These are phyloP conservation scores for Chrysosporium keratinophilum DNA, from an alignment of 2,329 filamentous ascomycete species.

Conservation along the genomic window DNA sequence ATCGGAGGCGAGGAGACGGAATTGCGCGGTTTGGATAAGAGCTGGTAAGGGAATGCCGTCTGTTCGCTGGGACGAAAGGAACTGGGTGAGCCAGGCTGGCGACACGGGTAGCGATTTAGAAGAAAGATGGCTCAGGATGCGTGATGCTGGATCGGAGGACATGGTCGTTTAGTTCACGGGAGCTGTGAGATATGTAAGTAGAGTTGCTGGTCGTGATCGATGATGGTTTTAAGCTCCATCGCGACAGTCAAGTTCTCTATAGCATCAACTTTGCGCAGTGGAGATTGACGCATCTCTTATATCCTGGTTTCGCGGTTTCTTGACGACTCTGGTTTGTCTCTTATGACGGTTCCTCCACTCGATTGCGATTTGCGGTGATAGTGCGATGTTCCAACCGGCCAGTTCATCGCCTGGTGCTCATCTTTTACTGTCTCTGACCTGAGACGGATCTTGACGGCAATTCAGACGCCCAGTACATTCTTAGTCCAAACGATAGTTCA, in stretches of 20 bases:
- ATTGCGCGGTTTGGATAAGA: constrained; percentile 66
- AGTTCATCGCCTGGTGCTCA: not conserved
- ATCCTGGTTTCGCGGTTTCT: too few relatives aligned
- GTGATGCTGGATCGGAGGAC: constrained; percentile 10
- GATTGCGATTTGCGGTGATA: not conserved
- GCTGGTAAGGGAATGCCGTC: constrained; percentile 53
- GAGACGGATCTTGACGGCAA: not conserved
- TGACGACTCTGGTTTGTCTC: not conserved
- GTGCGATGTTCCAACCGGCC: not conserved
- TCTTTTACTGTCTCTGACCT: not conserved
- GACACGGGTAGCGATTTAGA: constrained; percentile 47
- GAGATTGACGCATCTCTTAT: too few relatives aligned
- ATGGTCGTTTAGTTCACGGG: constrained; percentile 1
- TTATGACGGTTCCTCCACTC: not conserved
- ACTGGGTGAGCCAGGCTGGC: constrained; percentile 52
- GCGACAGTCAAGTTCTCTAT: too few relatives aligned
- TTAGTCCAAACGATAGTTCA: not conserved
- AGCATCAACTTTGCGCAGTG: too few relatives aligned
- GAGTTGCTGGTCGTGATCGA: too few relatives aligned
- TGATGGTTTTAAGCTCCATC: too few relatives aligned
- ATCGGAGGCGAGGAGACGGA: constrained; percentile 69
- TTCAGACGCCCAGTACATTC: not conserved
- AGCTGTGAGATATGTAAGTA: too few relatives aligned
- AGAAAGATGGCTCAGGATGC: constrained; percentile 45
- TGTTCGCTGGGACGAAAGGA: constrained; percentile 48